phyloP scores from a whole-genome alignment of 495 filamentous ascomycete species.

The Paragyromitra xinjiangensis region DNA sequence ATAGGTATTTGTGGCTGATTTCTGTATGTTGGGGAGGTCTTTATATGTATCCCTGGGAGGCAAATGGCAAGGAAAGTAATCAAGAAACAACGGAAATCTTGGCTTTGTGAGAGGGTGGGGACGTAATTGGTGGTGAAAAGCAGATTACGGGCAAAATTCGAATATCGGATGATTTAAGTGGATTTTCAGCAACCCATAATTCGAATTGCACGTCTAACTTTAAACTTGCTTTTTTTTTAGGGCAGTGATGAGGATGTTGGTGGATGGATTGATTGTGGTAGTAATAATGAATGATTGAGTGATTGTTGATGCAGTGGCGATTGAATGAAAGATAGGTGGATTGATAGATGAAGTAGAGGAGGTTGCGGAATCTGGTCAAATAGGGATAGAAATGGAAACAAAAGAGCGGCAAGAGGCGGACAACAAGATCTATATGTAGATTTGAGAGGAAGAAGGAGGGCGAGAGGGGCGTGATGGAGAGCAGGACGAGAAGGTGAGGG shows the following conservation, averaged over 20 bases:
- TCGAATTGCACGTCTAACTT: slow-evolving; percentile 48
- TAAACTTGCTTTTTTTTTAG: slow-evolving; percentile 19
- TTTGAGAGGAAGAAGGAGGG: slow-evolving; percentile 28
- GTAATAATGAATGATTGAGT: slow-evolving; percentile 31
- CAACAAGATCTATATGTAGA: slow-evolving; percentile 55
- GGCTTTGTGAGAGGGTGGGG: slow-evolving; percentile 29
- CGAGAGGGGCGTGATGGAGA: slow-evolving; percentile 21
- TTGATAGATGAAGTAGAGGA: slow-evolving; percentile 25
- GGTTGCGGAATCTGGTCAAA: slow-evolving; percentile 35
- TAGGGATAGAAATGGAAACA: slow-evolving; percentile 51
- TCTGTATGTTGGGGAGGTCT: slow-evolving; percentile 26
- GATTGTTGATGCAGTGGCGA: slow-evolving; percentile 37
- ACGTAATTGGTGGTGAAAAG: slow-evolving; percentile 46
- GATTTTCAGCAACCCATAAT: slow-evolving; percentile 49
- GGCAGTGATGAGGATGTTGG: slow-evolving; percentile 2
- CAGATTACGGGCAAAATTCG: slow-evolving; percentile 44
- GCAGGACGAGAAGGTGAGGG: slow-evolving; percentile 15
- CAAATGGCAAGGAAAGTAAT: slow-evolving; percentile 43
- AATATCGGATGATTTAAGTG: slow-evolving; percentile 48
- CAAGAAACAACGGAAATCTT: slow-evolving; percentile 50
- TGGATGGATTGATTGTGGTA: slow-evolving; percentile 16
- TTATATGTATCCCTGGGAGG: slow-evolving; percentile 46
- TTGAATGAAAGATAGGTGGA: slow-evolving; percentile 30
- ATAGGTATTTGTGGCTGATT: slow-evolving; percentile 42
- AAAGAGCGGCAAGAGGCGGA: slow-evolving; percentile 51